Evolutionary conservation across 1,284 basidiomycete genomes (phyloP).

Genomic region (Ganoderma resinaceum): DNA sequence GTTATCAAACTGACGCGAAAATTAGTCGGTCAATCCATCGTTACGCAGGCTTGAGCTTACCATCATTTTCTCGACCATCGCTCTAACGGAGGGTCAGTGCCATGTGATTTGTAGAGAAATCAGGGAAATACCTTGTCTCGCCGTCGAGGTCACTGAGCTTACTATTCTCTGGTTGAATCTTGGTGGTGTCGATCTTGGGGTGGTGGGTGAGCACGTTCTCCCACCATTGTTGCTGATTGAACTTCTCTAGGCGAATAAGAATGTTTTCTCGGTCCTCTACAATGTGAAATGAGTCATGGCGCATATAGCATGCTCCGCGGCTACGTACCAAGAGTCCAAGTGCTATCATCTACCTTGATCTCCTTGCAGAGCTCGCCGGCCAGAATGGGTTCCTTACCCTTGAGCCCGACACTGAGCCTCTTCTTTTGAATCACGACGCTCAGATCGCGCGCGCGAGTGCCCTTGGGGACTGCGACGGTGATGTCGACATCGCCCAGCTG

Average conservation of each 20-base stretch:
- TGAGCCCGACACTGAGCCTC: constrained; percentile 85
- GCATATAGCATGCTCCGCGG: neutral
- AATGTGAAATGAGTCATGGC: neutral
- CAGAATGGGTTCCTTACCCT: constrained; percentile 86
- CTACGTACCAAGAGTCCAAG: constrained; percentile 90
- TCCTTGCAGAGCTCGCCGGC: constrained; percentile 94
- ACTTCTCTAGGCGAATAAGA: constrained; percentile 86
- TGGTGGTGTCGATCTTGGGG: constrained; percentile 96
- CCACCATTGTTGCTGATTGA: constrained; percentile 95
- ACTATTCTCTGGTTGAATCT: constrained; percentile 96
- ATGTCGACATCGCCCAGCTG: constrained; percentile 90
- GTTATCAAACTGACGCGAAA: constrained; percentile 77
- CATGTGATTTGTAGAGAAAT: constrained; percentile 16
- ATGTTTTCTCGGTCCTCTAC: constrained; percentile 83
- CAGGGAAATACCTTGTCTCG: constrained; percentile 73
- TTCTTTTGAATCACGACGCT: constrained; percentile 81
- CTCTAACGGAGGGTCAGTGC: constrained; percentile 52
- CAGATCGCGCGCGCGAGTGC: constrained; percentile 85
- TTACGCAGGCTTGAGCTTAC: constrained; percentile 53
- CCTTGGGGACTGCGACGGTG: constrained; percentile 83
- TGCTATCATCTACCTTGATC: constrained; percentile 95
- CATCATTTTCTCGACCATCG: constrained; percentile 99
- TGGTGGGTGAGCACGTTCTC: constrained; percentile 95
- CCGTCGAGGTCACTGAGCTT: constrained; percentile 96
- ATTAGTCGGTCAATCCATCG: constrained; percentile 11